phyloP scores from a whole-genome alignment of 2,329 filamentous ascomycete genomes.

The Aspergillus neotritici region DNA sequence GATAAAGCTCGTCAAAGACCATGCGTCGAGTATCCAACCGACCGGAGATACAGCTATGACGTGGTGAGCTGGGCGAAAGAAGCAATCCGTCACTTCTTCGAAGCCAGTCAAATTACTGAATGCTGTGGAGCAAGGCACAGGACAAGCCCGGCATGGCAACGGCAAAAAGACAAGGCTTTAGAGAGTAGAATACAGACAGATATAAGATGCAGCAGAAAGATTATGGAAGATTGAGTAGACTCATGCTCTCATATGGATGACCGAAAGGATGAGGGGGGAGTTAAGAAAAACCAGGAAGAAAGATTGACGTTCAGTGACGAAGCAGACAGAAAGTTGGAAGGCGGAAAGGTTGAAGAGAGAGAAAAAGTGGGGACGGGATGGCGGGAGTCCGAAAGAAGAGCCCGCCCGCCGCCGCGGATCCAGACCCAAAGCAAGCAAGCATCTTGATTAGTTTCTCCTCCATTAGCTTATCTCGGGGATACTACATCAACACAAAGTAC shows the following conservation, averaged over 20 bases:
- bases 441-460: too few species aligned
- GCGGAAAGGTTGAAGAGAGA: conserved; percentile 4
- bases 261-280: too few species aligned
- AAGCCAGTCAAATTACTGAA: conserved; percentile 1
- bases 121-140: conserved; percentile 11
- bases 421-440: too few species aligned
- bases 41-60: background rate
- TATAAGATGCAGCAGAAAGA: conserved; percentile 1
- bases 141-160: conserved; percentile 25
- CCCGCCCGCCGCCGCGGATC: background rate
- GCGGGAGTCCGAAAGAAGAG: background rate
- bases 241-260: too few species aligned
- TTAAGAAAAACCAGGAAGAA: conserved; percentile 10
- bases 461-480: too few species aligned
- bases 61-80: too few species aligned
- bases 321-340: background rate
- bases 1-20: conserved; percentile 5
- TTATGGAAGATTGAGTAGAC: background rate
- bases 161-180: background rate
- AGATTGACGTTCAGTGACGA: background rate
- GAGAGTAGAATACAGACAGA: background rate
- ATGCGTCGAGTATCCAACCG: conserved; percentile 6
- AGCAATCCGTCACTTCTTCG: too few species aligned
- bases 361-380: conserved; percentile 8
- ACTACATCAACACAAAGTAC: too few species aligned